These are phyloP conservation scores for Panellus pusillus DNA, from an alignment of 768 basidiomycete species.

Conservation along the genomic window DNA sequence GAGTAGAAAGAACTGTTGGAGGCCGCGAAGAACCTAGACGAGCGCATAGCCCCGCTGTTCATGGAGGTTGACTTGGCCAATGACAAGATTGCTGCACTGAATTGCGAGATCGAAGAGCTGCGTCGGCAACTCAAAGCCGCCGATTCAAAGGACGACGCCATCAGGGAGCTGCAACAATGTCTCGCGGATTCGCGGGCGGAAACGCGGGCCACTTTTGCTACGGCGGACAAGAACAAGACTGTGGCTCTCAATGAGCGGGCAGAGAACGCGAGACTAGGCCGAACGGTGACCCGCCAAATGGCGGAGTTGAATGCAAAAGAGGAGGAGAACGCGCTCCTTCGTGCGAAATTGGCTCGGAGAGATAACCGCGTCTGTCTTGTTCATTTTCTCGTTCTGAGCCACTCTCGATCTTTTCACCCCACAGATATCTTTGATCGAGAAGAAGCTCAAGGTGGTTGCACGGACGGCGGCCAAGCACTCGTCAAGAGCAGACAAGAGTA, in stretches of 20 bases:
- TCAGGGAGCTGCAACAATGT: slow-evolving; percentile 2
- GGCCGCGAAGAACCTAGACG: slow-evolving; percentile 18
- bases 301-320: slow-evolving; percentile 10
- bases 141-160: slow-evolving; percentile 2
- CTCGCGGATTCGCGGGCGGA: neutral
- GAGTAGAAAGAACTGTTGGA: slow-evolving; percentile 15
- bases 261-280: slow-evolving; percentile 5
- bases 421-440: slow-evolving; percentile 19
- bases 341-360: slow-evolving; percentile 13
- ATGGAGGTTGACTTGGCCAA: slow-evolving; percentile 14
- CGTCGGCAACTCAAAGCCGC: slow-evolving; percentile 7
- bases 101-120: slow-evolving; percentile 8
- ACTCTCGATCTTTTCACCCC: no score
- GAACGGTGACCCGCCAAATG: slow-evolving; percentile 10
- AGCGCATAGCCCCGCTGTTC: slow-evolving; percentile 18
- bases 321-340: slow-evolving; percentile 6
- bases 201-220: neutral
- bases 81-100: slow-evolving; percentile 6
- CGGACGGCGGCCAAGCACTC: slow-evolving; percentile 2
- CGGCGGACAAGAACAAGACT: neutral
- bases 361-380: slow-evolving; percentile 12
- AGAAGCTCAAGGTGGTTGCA: slow-evolving; percentile 18
- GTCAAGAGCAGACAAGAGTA: neutral
- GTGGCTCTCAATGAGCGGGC: slow-evolving; percentile 7
- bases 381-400: neutral